Conservation (phyloP, 2,329 filamentous ascomycete genomes). For the Pseudogymnoascus sp. region DNA sequence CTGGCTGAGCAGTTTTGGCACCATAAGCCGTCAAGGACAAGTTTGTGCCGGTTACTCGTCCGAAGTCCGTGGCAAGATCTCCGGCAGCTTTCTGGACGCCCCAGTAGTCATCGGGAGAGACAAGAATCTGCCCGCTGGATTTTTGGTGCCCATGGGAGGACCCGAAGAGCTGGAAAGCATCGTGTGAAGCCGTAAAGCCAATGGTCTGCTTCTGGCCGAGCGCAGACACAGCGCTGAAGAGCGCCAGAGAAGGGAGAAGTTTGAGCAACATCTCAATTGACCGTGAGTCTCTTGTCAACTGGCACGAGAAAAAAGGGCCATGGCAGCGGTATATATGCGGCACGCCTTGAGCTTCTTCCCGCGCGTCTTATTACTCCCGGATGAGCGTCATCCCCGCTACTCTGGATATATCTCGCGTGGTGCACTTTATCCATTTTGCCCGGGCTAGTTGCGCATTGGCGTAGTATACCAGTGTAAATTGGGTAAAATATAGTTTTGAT, state of each 20-base stretch:
- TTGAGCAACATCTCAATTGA: slow-evolving; percentile 13
- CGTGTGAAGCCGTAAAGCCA: slow-evolving; percentile 25
- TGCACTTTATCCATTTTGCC: slow-evolving; percentile 2
- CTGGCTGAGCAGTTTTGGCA: neutral
- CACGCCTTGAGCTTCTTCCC: slow-evolving; percentile 12
- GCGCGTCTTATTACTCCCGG: neutral
- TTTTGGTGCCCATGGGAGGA: slow-evolving; percentile 9
- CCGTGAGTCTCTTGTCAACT: slow-evolving; percentile 5
- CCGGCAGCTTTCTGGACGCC: slow-evolving; percentile 60
- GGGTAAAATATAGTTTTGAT: neutral
- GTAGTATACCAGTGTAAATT: neutral
- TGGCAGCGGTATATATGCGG: slow-evolving; percentile 11
- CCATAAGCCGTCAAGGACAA: slow-evolving; percentile 36
- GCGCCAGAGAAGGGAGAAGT: slow-evolving; percentile 16
- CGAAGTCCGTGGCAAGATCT: slow-evolving; percentile 61
- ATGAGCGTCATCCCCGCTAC: neutral
- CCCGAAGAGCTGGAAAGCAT: slow-evolving; percentile 13
- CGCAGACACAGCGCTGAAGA: slow-evolving; percentile 24
- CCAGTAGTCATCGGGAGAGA: slow-evolving; percentile 54
- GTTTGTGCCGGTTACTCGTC: slow-evolving; percentile 59
- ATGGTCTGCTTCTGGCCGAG: slow-evolving; percentile 44
- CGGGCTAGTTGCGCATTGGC: neutral
- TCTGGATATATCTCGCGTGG: slow-evolving; percentile 7
- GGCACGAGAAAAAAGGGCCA: slow-evolving; percentile 8
- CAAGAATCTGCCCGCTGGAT: slow-evolving; percentile 42